Conservation (phyloP, 2,329 filamentous ascomycete genomes). For the Cyclaneusma minus region DNA sequence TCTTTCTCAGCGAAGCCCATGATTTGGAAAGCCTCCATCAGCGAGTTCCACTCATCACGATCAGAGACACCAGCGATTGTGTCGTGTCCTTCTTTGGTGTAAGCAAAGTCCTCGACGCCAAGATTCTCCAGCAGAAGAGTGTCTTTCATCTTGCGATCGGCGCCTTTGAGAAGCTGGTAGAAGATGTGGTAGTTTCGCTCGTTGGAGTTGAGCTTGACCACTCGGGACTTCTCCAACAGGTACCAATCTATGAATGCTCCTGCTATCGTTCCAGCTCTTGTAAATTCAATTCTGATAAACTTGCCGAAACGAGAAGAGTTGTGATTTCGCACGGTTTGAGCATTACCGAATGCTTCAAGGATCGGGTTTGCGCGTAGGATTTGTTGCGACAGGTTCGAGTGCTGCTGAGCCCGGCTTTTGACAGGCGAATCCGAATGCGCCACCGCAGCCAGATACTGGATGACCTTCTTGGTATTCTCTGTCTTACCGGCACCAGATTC, state of each 20-base stretch:
- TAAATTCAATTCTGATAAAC: conserved; percentile 96
- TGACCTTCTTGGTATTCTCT: conserved; percentile 98
- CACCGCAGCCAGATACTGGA: conserved; percentile 92
- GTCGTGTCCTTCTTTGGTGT: conserved; percentile 84
- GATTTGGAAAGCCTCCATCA: conserved; percentile 84
- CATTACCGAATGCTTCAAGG: conserved; percentile 93
- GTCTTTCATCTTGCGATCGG: conserved; percentile 55
- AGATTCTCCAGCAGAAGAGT: conserved; percentile 62
- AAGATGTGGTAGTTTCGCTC: conserved; percentile 97
- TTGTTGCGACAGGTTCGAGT: conserved; percentile 86
- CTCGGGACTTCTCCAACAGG: conserved; percentile 91
- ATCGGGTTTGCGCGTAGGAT: conserved; percentile 95
- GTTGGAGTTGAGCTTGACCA: conserved; percentile 72
- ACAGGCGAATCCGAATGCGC: conserved; percentile 65
- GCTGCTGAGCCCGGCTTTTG: conserved; percentile 43
- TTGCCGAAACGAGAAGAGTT: conserved; percentile 98
- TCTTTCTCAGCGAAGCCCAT: conserved; percentile 88
- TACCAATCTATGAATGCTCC: conserved; percentile 99
- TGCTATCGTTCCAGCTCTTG: conserved; percentile 71
- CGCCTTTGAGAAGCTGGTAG: conserved; percentile 84
- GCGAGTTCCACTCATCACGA: conserved; percentile 70
- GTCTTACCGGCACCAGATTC: conserved; percentile 98
- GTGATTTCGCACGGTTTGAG: conserved; percentile 93
- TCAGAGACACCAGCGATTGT: conserved; percentile 85
- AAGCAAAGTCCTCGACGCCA: conserved; percentile 75